Conservation (phyloP, 208 protist genomes). For the Crithidia sp. region DNA sequence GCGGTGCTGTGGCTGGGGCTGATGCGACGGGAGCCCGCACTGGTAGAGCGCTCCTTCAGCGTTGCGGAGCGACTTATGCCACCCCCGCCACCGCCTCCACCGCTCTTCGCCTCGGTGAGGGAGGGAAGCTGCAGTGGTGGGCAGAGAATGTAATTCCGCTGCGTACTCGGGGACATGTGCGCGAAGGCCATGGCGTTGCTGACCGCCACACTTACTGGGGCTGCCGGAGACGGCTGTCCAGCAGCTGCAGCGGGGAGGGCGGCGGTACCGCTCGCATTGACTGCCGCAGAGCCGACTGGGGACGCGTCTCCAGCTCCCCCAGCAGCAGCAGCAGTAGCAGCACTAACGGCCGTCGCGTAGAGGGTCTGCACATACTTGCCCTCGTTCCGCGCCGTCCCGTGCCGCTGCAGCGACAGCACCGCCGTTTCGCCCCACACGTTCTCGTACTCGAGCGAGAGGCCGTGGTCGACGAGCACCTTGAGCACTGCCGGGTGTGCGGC, state of each 20-base stretch:
- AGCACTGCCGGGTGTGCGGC: slow-evolving; percentile 56
- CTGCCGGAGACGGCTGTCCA: slow-evolving; percentile 14
- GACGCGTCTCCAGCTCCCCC: not conserved
- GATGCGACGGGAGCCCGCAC: slow-evolving; percentile 9
- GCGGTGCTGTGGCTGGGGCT: not conserved
- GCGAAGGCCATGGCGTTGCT: slow-evolving; percentile 40
- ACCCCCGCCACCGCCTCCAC: slow-evolving; percentile 17
- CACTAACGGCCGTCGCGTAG: not conserved
- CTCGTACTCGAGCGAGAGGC: slow-evolving; percentile 64
- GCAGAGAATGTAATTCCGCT: slow-evolving; percentile 82
- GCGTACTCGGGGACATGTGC: slow-evolving; percentile 39
- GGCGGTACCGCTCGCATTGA: not conserved
- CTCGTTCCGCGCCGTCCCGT: slow-evolving; percentile 75
- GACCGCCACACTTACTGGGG: not conserved
- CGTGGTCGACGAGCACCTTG: slow-evolving; percentile 44
- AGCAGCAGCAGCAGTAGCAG: not conserved
- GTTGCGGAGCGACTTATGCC: not conserved
- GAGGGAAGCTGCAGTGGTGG: slow-evolving; percentile 40
- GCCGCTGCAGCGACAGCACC: slow-evolving; percentile 72
- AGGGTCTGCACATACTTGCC: slow-evolving; percentile 38
- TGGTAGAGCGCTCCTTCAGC: not conserved
- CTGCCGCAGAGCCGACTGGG: not conserved
- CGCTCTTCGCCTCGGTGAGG: slow-evolving; percentile 1
- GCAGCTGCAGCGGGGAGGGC: slow-evolving; percentile 1
- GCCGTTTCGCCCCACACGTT: slow-evolving; percentile 78